phyloP scores from a whole-genome alignment of 495 filamentous ascomycete genomes.

The Xylaria sp. region DNA sequence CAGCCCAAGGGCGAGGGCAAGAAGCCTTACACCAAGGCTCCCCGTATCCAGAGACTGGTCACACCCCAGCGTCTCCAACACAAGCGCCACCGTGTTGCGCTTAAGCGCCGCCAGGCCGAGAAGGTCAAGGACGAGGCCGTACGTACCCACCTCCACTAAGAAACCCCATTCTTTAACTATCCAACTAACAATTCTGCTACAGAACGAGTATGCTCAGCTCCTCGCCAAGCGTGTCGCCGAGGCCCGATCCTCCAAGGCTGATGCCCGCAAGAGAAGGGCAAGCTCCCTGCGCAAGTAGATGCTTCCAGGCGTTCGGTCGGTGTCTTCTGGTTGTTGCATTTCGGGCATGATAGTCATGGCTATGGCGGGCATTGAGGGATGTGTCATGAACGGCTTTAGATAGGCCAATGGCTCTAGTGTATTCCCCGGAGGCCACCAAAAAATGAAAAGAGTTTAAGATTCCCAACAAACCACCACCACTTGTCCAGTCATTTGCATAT shows the following conservation, averaged over 20 bases:
- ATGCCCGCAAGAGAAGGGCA: slow-evolving; percentile 92
- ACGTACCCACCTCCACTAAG: slow-evolving; percentile 54
- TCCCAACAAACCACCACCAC: slow-evolving; percentile 32
- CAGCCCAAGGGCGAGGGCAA: slow-evolving; percentile 94
- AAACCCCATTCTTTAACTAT: background rate
- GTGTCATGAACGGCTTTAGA: slow-evolving; percentile 33
- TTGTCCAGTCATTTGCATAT: background rate
- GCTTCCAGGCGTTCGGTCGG: slow-evolving; percentile 52
- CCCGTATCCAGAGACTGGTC: slow-evolving; percentile 97
- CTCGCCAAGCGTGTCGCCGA: slow-evolving; percentile 94
- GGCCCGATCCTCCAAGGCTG: slow-evolving; percentile 88
- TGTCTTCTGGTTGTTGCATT: slow-evolving; percentile 48
- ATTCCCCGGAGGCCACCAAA: slow-evolving; percentile 40
- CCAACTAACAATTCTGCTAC: slow-evolving; percentile 47
- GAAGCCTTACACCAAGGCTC: slow-evolving; percentile 98
- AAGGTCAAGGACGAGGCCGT: slow-evolving; percentile 97
- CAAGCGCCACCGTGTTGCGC: slow-evolving; percentile 95
- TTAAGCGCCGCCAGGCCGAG: slow-evolving; percentile 97
- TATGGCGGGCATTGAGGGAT: slow-evolving; percentile 39
- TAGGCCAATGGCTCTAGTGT: slow-evolving; percentile 38
- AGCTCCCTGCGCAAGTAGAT: slow-evolving; percentile 92
- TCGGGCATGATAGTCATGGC: slow-evolving; percentile 44
- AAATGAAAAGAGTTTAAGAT: slow-evolving; percentile 38
- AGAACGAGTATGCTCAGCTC: slow-evolving; percentile 93
- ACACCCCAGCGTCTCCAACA: slow-evolving; percentile 99